phyloP scores from a whole-genome alignment of 1,284 basidiomycete genomes.

The Neolentinus lepideus region DNA sequence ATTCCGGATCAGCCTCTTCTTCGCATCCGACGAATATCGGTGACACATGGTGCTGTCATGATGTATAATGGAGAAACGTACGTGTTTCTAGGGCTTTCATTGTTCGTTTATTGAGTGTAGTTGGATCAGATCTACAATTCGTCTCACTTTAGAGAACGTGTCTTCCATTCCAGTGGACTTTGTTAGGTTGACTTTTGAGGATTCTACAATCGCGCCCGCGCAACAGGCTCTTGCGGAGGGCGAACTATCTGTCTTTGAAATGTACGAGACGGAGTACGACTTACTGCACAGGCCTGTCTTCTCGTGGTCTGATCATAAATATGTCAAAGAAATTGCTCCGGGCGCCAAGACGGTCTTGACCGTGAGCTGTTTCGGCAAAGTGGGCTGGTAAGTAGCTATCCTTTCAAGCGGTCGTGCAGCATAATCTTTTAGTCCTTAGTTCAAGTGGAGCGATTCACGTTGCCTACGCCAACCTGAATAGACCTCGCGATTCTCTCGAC shows the following conservation, averaged over 20 bases:
- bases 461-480: constrained; percentile 73
- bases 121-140: constrained; percentile 61
- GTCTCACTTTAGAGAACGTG: constrained; percentile 84
- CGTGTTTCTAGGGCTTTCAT: constrained; percentile 18
- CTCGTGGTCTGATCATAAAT: constrained; percentile 57
- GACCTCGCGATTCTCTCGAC: constrained; percentile 26
- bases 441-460: constrained; percentile 73
- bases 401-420: background rate
- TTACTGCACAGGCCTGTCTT: constrained; percentile 78
- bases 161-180: constrained; percentile 81
- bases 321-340: constrained; percentile 53
- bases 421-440: constrained; percentile 30
- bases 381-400: constrained; percentile 66
- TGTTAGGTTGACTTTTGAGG: constrained; percentile 79
- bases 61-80: constrained; percentile 90
- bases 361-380: constrained; percentile 80
- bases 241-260: constrained; percentile 75
- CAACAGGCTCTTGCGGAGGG: constrained; percentile 76
- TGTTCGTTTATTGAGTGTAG: constrained; percentile 8
- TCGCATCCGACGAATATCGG: constrained; percentile 77
- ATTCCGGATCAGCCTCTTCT: constrained; percentile 84
- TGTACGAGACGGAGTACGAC: constrained; percentile 87
- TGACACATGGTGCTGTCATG: constrained; percentile 89
- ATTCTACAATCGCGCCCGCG: constrained; percentile 76
- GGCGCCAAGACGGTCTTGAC: constrained; percentile 65